Percentiles rank a stretch among this genome's conserved stretches.
These are phyloP conservation scores for Spinacia oleracea DNA, from an alignment of 179 eudicot species.

Conservation along the genomic window DNA sequence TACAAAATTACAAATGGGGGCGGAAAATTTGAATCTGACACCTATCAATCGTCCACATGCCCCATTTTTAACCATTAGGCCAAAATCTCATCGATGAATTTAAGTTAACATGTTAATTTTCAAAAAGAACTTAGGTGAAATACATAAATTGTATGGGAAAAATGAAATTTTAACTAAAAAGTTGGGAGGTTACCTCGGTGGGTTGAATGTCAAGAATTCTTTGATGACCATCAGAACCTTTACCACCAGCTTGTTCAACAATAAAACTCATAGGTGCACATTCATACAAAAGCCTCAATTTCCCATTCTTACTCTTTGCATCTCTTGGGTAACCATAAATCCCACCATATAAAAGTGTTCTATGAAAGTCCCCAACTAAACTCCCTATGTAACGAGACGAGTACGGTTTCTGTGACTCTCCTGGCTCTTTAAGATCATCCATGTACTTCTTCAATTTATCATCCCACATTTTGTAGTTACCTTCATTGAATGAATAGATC, in stretches of 20 bases:
- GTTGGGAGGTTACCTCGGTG: no score
- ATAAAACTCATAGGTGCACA: constrained; percentile 98
- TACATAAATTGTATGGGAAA: no score
- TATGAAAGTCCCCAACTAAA: constrained; percentile 87
- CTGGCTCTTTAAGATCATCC: constrained; percentile 86
- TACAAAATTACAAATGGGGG: no score
- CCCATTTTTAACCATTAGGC: no score
- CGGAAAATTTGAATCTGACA: no score
- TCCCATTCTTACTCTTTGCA: constrained; percentile 85
- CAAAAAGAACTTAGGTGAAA: no score
- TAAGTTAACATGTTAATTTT: no score
- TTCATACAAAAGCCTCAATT: constrained; percentile 83
- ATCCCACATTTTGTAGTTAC: constrained; percentile 93
- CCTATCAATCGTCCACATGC: no score
- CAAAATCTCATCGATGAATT: no score
- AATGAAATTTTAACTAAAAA: no score
- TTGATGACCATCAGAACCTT: constrained; percentile 83
- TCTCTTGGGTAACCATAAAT: constrained; percentile 93
- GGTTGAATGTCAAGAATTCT: constrained; percentile 86
- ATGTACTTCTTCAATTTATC: constrained; percentile 85
- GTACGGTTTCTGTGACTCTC: constrained; percentile 81
- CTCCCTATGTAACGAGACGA: constrained; percentile 89
- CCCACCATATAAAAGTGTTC: constrained; percentile 84
- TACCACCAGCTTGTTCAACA: constrained; percentile 93
- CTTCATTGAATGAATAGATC: constrained; percentile 89